Evolutionary conservation across 345 rosid species (phyloP), one percentile per base, ranked within the genome.

Genomic region (Pugionium cornutum): DNA sequence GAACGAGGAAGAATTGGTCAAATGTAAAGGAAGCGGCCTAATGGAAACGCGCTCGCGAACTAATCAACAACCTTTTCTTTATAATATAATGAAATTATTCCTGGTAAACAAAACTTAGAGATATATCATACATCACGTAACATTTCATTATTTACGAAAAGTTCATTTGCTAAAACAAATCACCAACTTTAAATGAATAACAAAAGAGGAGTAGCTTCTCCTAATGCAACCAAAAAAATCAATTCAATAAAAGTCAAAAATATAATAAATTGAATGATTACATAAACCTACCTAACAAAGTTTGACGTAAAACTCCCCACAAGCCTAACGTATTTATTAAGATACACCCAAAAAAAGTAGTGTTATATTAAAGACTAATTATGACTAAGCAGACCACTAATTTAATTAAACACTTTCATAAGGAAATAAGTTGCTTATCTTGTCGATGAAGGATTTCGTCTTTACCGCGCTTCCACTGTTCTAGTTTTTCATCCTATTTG

Each of bases 271-370:
- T 31, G 4, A 39, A 48, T 5, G 31, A 10, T 7, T 9, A 53
- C 41, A 9, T 50, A 51, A 61, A 41, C 66, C 40, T 36, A 65
- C 76, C 76, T 50, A 65, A 72, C 66, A 50, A 72, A n/a, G 47
- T 58, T 72, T 72, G 76, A 64, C 47, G 54, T 50, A 56, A 26
- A 3, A 33, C 70, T 55, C 54, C 7, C 40, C n/a, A 35, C 58
- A 4, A 25, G 42, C 31, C 64, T 30, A 11, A 37, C 4, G 25
- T 28, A 68, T 47, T 58, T 4, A 58, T 48, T 39, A 58, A 18
- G 33, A 28, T 8, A 39, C n/a, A 25, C 43, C 44, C 18, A 18
- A 29, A 54, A 42, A 36, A 18, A 5, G 3, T 48, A n/a, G 34
- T 34, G 9, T 9, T 18, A 18, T 59, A 42, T 10, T 7, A 59